Evolutionary conservation across 1,139 yeast species (phyloP), one percentile per base, ranked within the genome.

Genomic region (Debaryomyces nepalensis): DNA sequence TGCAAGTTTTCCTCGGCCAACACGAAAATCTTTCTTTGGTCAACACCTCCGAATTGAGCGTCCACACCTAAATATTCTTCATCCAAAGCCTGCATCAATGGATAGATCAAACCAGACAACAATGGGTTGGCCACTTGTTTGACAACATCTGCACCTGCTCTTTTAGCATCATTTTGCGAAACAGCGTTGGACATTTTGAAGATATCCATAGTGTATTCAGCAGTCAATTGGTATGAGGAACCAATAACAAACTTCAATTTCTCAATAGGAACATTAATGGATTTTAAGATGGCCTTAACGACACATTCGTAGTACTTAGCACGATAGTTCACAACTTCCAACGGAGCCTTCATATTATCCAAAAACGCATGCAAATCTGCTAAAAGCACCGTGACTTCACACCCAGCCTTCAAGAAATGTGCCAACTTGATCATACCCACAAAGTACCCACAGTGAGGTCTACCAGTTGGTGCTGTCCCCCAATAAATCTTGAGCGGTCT

Each of bases 131-230:
- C 83, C 41, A 91, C 97, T 71, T 95, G 99, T 66, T 95, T 95
- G 50, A 95, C 99, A 44, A 95, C 99, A 67, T 95, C 99, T 10
- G 99, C 99, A 62, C 99, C 99, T 1, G 99, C 99, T 66, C 99
- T 84, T 73, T 89, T 89, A 52, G 98, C 97, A 61, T 91, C 98
- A 62, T 93, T 91, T 68, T 88, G 97, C 18, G 96, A 83, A 21
- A 88, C 96, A 34, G 73, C 66, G 63, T 93, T 91, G 35, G 95
- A 79, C 60, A 93, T 66, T 63, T 82, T 82, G 78, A 90, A 95
- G 40, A 93, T 69, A 59, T 95, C 99, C 82, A 95, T 63, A 14
- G 96, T 86, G 72, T 87, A 95, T 27, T 86, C 81, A 9, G 82
- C 77, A 16, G 78, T 68, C 47, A 84, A 72, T 70, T 95, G 98